Conservation (phyloP, 75 land plant genomes). For the Selaginella tamariscina region DNA sequence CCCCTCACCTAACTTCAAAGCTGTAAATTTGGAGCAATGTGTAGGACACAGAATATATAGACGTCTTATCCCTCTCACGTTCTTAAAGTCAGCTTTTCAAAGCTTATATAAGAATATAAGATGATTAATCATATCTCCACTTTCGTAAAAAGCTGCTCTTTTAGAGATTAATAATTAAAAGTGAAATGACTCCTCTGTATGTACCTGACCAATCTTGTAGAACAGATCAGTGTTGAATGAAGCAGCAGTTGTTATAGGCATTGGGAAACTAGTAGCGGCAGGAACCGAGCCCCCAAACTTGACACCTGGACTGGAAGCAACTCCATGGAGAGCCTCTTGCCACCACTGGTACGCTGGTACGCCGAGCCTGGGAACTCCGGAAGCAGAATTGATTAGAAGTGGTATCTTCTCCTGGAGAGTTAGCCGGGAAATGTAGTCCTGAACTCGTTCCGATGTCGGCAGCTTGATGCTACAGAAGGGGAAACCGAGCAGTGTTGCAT, state of each 20-base stretch:
- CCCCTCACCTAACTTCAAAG: too few species aligned
- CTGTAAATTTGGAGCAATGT: too few species aligned
- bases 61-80: too few species aligned
- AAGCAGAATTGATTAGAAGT: slow-evolving; percentile 51
- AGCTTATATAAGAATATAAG: too few species aligned
- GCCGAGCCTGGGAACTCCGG: slow-evolving; percentile 57
- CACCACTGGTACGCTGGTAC: slow-evolving; percentile 82
- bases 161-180: too few species aligned
- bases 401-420: slow-evolving; percentile 63
- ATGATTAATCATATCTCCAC: too few species aligned
- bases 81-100: too few species aligned
- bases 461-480: slow-evolving; percentile 45
- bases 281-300: slow-evolving; percentile 2
- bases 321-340: slow-evolving; percentile 48
- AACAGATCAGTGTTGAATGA: slow-evolving; percentile 7
- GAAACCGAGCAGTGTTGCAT: slow-evolving; percentile 24
- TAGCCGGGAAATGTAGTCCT: slow-evolving; percentile 53
- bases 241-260: slow-evolving; percentile 9
- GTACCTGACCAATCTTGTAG: slow-evolving; percentile 12
- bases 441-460: slow-evolving; percentile 33
- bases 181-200: too few species aligned
- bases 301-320: slow-evolving; percentile 2
- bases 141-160: too few species aligned
- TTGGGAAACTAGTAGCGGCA: slow-evolving; percentile 1
- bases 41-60: too few species aligned